These are phyloP conservation scores for Gryganskiella cystojenkinii DNA, from an alignment of 192 early-diverging fungal genomes.

Conservation along the genomic window DNA sequence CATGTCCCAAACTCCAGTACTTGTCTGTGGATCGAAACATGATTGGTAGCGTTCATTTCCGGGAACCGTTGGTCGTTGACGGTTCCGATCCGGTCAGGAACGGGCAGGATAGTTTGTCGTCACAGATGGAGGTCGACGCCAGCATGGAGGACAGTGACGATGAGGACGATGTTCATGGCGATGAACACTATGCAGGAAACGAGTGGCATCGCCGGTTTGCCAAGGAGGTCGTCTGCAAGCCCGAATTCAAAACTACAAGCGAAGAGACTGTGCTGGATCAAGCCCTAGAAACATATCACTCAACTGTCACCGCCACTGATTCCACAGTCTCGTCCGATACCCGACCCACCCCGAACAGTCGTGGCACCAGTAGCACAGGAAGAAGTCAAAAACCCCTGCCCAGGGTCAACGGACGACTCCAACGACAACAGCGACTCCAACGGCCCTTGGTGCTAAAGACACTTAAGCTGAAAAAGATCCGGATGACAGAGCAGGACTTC, in stretches of 20 bases:
- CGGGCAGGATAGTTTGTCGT: no score
- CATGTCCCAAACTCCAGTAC: constrained; percentile 35
- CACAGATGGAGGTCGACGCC: background rate
- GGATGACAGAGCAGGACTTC: constrained; percentile 19
- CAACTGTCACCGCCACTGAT: no score
- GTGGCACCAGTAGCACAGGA: no score
- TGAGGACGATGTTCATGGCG: background rate
- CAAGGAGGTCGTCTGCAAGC: background rate
- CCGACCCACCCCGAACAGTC: no score
- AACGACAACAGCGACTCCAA: background rate
- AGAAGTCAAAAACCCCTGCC: no score
- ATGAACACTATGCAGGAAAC: constrained; percentile 2
- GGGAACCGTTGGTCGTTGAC: background rate
- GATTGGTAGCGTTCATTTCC: constrained; percentile 16
- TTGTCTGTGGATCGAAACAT: constrained; percentile 31
- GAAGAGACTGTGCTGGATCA: no score
- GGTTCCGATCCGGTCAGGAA: no score
- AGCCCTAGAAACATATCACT: no score
- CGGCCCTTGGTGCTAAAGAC: constrained; percentile 9
- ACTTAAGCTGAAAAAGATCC: constrained; percentile 20
- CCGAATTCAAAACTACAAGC: no score
- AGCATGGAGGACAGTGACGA: background rate
- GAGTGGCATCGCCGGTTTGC: constrained; percentile 18
- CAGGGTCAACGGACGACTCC: no score
- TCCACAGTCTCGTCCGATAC: no score